phyloP scores from a whole-genome alignment of 306 rosid genomes.

The Begonia fuchsioides region DNA sequence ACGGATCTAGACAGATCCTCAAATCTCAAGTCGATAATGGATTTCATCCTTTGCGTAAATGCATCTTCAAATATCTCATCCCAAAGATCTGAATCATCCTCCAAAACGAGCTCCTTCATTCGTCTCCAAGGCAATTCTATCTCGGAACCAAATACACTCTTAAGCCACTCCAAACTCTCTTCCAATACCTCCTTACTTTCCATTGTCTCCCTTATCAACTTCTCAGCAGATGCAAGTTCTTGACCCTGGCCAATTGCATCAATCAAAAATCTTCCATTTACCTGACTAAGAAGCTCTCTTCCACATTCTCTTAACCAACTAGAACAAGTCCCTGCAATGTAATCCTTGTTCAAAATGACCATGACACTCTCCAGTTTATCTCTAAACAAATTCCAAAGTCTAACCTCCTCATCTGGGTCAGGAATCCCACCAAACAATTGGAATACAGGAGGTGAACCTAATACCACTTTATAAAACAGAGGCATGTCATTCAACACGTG shows the following conservation, averaged over 20 bases:
- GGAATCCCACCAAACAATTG: slow-evolving; percentile 96
- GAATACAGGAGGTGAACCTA: slow-evolving; percentile 71
- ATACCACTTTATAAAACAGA: slow-evolving; percentile 60
- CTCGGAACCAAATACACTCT: slow-evolving; percentile 85
- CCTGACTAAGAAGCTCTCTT: slow-evolving; percentile 37
- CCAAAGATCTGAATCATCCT: slow-evolving; percentile 87
- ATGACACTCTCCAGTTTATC: slow-evolving; percentile 57
- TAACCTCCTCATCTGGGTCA: slow-evolving; percentile 85
- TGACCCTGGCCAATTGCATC: slow-evolving; percentile 59
- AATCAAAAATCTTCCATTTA: slow-evolving; percentile 57
- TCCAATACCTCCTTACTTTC: slow-evolving; percentile 79
- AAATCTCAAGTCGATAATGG: slow-evolving; percentile 45
- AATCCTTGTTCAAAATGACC: slow-evolving; percentile 55
- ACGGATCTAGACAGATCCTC: slow-evolving; percentile 34
- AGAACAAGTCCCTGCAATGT: slow-evolving; percentile 55
- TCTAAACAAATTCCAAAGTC: slow-evolving; percentile 83
- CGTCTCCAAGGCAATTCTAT: slow-evolving; percentile 95
- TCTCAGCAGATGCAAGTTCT: slow-evolving; percentile 82
- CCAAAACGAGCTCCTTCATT: slow-evolving; percentile 81
- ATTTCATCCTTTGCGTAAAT: slow-evolving; percentile 67
- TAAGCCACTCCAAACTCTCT: slow-evolving; percentile 92
- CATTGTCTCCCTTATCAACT: slow-evolving; percentile 75
- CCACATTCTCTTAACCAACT: slow-evolving; percentile 75
- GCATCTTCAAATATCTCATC: slow-evolving; percentile 81
- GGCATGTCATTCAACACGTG: slow-evolving; percentile 90